Base-by-base conservation (phyloP, 257 asterid species). In the Cynanchum wilfordii region DNA sequence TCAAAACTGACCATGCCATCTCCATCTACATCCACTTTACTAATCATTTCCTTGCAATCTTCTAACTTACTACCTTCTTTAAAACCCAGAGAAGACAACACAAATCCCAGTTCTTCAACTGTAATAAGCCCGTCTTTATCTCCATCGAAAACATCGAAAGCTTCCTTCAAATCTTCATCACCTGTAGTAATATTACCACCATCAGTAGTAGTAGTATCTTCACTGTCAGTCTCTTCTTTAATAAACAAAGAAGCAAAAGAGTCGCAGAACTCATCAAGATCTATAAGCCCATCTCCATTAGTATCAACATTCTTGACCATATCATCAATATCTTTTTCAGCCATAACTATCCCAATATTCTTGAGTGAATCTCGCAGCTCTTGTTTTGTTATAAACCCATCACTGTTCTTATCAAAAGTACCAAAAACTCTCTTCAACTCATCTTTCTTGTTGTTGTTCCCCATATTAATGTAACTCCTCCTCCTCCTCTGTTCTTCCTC, bases 1-100 rank as follows among this genome's bases (percentile, higher is more conserved):
- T 87, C 89, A 77, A 88, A 86, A 51, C 84, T 84, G 5, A 89
- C 96, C 97, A 85, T 91, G 1, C 96, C 96, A 90, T 92, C 98
- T 63, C 98, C 96, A 85, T 92, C 96, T 25, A 86, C 66, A 54
- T 92, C 98, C 24, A 92, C 96, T 16, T 85, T 85, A 49, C 80
- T 81, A 47, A 92, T 92, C 98, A 92, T 92, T 72, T 90, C 96
- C 30, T 82, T 78, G 72, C 98, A 92, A 40, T 77, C 89, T 27
- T 92, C 94, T 30, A 88, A 27, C 76, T 72, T 86, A 45, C 73
- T 87, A 68, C 98, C 98, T 63, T 91, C 82, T 2, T 50, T 75
- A 22, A 92, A 85, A 3, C 98, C 98, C 71, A 92, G 22, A 0
- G 92, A 87, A 15, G 91, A 84, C 1, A 92, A 76, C 20, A 90